Evolutionary conservation across 2,329 filamentous ascomycete genomes (phyloP).

Genomic region (Curvularia sp.): DNA sequence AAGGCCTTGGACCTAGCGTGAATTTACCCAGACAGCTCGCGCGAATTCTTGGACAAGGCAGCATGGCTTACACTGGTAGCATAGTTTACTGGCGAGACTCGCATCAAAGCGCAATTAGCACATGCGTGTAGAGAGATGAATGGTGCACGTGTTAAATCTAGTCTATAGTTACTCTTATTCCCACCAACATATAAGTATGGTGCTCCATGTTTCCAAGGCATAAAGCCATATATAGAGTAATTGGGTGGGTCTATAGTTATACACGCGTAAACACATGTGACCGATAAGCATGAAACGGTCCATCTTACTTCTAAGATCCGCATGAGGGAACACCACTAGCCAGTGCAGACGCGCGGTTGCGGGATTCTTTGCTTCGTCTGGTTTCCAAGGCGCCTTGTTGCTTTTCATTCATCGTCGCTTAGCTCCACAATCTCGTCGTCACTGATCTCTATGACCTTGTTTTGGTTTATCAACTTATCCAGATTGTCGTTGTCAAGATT

Average conservation of each 20-base stretch:
- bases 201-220: not conserved
- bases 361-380: not conserved
- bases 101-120: too few relatives aligned
- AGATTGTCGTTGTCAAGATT: constrained; percentile 32
- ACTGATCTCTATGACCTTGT: not conserved
- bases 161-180: too few relatives aligned
- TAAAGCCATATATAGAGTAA: too few relatives aligned
- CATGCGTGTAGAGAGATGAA: too few relatives aligned
- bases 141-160: too few relatives aligned
- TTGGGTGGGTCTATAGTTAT: not conserved
- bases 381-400: not conserved
- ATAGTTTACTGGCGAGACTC: too few relatives aligned
- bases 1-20: too few relatives aligned
- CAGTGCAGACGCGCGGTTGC: not conserved
- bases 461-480: not conserved
- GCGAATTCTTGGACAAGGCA: too few relatives aligned
- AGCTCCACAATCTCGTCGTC: not conserved
- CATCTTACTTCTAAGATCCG: not conserved
- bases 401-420: not conserved
- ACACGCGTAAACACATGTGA: not conserved
- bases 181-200: too few relatives aligned
- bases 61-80: too few relatives aligned
- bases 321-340: not conserved
- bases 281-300: not conserved
- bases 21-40: too few relatives aligned